These are phyloP conservation scores for Chrysopogon serrulatus DNA, from an alignment of 176 grass and related monocot species.

Conservation along the genomic window DNA sequence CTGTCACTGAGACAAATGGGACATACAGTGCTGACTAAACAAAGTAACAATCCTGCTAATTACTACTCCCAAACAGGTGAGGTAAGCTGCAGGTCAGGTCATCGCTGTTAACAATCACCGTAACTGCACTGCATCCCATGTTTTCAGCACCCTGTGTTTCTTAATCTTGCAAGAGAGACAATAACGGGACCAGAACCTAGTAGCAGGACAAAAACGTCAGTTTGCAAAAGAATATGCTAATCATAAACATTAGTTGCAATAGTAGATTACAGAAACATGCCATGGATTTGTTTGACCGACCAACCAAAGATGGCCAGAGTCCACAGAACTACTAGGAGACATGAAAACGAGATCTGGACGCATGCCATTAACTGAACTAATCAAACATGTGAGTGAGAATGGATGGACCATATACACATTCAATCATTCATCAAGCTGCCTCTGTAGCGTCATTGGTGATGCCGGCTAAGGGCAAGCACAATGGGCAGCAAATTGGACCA, in stretches of 20 bases:
- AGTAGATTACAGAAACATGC: background rate
- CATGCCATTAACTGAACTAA: background rate
- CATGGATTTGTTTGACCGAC: background rate
- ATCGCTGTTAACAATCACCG: background rate
- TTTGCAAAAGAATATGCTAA: background rate
- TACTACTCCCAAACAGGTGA: background rate
- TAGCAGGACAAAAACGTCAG: background rate
- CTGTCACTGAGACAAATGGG: background rate
- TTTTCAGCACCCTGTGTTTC: too few relatives aligned
- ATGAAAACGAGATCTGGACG: background rate
- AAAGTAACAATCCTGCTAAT: background rate
- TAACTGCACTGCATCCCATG: background rate
- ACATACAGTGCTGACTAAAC: background rate
- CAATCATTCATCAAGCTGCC: background rate
- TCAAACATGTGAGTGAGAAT: background rate
- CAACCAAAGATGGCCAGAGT: background rate
- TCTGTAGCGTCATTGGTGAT: background rate
- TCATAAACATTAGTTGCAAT: background rate
- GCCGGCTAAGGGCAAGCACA: background rate
- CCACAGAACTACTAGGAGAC: background rate
- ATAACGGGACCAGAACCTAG: background rate
- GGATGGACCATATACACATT: background rate
- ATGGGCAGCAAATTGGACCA: slow-evolving; percentile 28
- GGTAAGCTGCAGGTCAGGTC: background rate
- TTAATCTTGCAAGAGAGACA: background rate